Base-by-base conservation (phyloP, 345 rosid species). In the Draba incana region DNA sequence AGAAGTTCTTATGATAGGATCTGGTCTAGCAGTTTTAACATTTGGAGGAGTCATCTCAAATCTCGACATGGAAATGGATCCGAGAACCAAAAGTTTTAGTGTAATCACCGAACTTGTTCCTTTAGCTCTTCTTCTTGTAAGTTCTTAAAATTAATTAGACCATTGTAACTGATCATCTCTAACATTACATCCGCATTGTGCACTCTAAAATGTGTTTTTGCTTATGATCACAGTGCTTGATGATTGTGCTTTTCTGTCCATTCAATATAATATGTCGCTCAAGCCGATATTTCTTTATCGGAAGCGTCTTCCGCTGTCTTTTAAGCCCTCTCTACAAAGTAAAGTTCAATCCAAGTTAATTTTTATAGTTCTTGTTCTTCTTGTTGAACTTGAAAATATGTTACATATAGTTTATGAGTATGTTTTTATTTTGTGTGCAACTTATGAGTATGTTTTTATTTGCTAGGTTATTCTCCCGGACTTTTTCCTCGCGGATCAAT, bases 1-100 rank as follows among this genome's bases (percentile, higher is more conserved):
- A 68, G 84, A 88, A 81, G 88, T 88, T 20, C 80, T 85, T 37
- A 81, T 88, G 0, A 44, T 87, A 23, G 56, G 84, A 38, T 76
- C 79, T 31, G 86, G 77, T 54, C 82, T 92, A 37, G 77, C 85
- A 13, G 86, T 87, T 37, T 75, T 88, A 8, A 70, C 87, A 14
- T 74, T 92, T 4, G 82, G 64, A 13, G 79, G 84, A 30, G 82
- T 80, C 24, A 76, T 88, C 37, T 85, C 87, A 0, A 84, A 92
- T 78, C 79, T 92, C 45, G 93, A 92, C 66, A 84, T 92, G 98
- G 92, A 92, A 47, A 88, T 92, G 83, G 93, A 92, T 60, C 84
- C 85, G 3, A 75, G 77, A 66, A 88, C 93, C n/a, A 53, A 76
- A 64, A 75, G 79, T 60, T 92, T 79, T 44, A 16, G 62, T 74